Evolutionary conservation across 2,329 filamentous ascomycete species (phyloP).

Genomic region (Neonectria coccinea): DNA sequence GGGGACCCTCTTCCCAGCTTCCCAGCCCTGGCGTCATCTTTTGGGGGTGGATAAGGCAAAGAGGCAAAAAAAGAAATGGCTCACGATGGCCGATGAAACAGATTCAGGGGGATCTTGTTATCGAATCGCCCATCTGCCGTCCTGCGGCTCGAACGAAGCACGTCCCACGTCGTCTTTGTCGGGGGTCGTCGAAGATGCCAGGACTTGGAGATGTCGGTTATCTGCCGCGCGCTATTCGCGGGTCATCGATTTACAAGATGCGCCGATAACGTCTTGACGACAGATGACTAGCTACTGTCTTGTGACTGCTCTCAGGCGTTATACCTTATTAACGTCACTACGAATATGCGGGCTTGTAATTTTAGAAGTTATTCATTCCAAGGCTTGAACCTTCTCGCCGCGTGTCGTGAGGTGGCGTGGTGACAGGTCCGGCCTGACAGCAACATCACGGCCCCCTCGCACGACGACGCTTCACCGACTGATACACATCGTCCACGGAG

Average conservation of each 20-base stretch:
- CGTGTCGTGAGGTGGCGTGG: neutral
- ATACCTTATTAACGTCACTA: neutral
- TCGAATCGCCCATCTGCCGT: slow-evolving; percentile 6
- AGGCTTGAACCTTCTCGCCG: neutral
- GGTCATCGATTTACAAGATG: neutral
- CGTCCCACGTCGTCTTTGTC: slow-evolving; percentile 8
- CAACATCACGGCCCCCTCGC: neutral
- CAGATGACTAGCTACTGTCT: neutral
- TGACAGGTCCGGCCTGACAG: neutral
- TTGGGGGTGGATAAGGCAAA: slow-evolving; percentile 13
- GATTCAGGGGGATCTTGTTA: neutral
- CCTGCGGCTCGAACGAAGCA: slow-evolving; percentile 9
- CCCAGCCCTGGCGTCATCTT: slow-evolving; percentile 32
- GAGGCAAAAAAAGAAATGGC: slow-evolving; percentile 1
- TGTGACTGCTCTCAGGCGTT: neutral
- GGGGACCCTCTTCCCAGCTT: slow-evolving; percentile 22
- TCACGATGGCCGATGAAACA: slow-evolving; percentile 9
- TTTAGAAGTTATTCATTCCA: neutral
- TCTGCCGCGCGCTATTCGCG: neutral
- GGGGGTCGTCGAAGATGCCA: slow-evolving; percentile 3
- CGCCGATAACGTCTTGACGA: neutral
- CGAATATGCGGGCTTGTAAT: neutral
- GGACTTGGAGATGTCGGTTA: neutral
- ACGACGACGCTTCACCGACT: slow-evolving; percentile 3
- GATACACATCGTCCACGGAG: neutral